phyloP scores from a whole-genome alignment of 768 basidiomycete species.

The Pluteus cervinus region DNA sequence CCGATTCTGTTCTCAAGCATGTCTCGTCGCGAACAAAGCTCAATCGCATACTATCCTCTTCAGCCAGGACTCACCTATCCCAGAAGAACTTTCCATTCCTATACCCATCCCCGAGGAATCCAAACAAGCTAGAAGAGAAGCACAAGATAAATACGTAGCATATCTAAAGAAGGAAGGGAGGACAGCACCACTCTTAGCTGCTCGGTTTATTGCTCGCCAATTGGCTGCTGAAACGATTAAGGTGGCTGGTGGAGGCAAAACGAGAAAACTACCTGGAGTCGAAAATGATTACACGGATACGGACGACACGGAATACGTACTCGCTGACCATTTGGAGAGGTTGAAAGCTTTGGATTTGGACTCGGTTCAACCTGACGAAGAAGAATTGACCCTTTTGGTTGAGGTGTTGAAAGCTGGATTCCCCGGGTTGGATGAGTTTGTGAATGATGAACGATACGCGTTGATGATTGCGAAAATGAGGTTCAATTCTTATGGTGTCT shows the following conservation, averaged over 20 bases:
- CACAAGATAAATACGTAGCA: conserved; percentile 54
- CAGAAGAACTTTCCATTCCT: conserved; percentile 37
- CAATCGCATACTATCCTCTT: conserved; percentile 71
- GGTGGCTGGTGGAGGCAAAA: conserved; percentile 26
- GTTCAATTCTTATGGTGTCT: conserved; percentile 77
- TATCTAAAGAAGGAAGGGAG: conserved; percentile 44
- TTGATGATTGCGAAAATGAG: conserved; percentile 62
- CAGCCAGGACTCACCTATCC: conserved; percentile 56
- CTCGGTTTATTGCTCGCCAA: conserved; percentile 69
- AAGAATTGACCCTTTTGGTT: conserved; percentile 45
- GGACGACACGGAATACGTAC: conserved; percentile 47
- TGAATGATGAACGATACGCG: conserved; percentile 57
- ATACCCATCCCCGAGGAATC: conserved; percentile 21
- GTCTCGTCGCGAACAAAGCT: conserved; percentile 45
- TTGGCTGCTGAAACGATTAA: conserved; percentile 60
- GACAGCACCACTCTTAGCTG: conserved; percentile 51
- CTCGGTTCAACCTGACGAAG: conserved; percentile 36
- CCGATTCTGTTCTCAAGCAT: conserved; percentile 70
- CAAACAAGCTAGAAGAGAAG: conserved; percentile 42
- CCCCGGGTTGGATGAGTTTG: conserved; percentile 67
- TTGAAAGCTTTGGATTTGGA: conserved; percentile 64
- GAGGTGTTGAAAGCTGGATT: conserved; percentile 54
- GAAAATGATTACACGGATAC: conserved; percentile 40
- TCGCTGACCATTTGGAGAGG: conserved; percentile 76
- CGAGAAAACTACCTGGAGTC: conserved; percentile 11